Conservation (phyloP, 441 rosid genomes). For the Omphalea diandra region DNA sequence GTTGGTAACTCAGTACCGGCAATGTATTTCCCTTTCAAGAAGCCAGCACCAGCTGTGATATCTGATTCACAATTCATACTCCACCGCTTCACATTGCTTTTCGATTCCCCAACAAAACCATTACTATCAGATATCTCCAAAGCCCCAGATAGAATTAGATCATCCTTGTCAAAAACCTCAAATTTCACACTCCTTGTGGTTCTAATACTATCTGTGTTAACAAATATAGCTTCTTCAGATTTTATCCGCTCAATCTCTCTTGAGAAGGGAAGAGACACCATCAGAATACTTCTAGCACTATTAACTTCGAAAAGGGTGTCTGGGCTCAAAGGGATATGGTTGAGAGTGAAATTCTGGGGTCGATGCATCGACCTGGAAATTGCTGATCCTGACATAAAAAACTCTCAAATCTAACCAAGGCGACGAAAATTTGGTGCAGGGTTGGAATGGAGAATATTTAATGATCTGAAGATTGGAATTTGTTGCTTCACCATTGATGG, state of each 20-base stretch:
- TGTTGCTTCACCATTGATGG: slow-evolving; percentile 35
- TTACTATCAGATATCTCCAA: slow-evolving; percentile 50
- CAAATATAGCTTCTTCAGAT: slow-evolving; percentile 78
- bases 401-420: slow-evolving; percentile 83
- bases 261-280: slow-evolving; percentile 58
- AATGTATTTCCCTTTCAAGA: slow-evolving; percentile 54
- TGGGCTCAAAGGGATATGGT: slow-evolving; percentile 63
- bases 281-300: slow-evolving; percentile 56
- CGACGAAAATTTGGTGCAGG: slow-evolving; percentile 34
- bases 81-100: slow-evolving; percentile 51
- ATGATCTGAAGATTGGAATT: slow-evolving; percentile 46
- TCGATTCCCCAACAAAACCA: slow-evolving; percentile 47
- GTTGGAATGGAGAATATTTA: slow-evolving; percentile 55
- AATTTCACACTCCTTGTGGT: slow-evolving; percentile 70
- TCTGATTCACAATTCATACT: slow-evolving; percentile 62
- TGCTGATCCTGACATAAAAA: slow-evolving; percentile 75
- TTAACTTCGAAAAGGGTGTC: slow-evolving; percentile 75
- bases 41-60: slow-evolving; percentile 39
- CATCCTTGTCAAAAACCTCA: slow-evolving; percentile 59
- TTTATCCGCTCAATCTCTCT: slow-evolving; percentile 70
- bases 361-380: slow-evolving; percentile 57
- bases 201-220: slow-evolving; percentile 73
- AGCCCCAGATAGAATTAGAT: slow-evolving; percentile 61
- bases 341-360: slow-evolving; percentile 63
- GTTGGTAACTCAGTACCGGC: slow-evolving; percentile 41